These are phyloP conservation scores for Butyriboletus appendiculatus DNA, from an alignment of 1,284 basidiomycete species.

Conservation along the genomic window DNA sequence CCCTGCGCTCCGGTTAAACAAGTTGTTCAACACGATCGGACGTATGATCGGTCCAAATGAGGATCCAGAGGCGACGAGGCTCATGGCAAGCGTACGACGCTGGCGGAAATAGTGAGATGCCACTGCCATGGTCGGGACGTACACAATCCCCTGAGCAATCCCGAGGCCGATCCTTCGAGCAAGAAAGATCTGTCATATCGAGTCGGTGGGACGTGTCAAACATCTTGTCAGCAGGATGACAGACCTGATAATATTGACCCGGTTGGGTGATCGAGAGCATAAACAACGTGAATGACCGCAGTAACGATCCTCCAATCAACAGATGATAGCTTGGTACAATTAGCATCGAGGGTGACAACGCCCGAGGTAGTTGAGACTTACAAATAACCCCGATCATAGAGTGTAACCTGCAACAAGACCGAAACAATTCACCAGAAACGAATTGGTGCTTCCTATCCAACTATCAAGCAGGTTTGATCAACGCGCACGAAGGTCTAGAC, in stretches of 20 bases:
- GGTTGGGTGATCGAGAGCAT: slow-evolving; percentile 32
- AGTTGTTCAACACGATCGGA: slow-evolving; percentile 44
- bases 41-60: slow-evolving; percentile 36
- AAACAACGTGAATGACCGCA: slow-evolving; percentile 31
- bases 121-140: slow-evolving; percentile 34
- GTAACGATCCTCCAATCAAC: slow-evolving; percentile 26
- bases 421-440: slow-evolving; percentile 9
- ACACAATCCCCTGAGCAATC: slow-evolving; percentile 33
- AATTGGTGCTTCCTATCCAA: slow-evolving; percentile 35
- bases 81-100: slow-evolving; percentile 37
- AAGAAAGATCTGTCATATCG: slow-evolving; percentile 32
- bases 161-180: slow-evolving; percentile 37
- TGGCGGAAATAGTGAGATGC: slow-evolving; percentile 37
- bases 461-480: slow-evolving; percentile 14
- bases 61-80: slow-evolving; percentile 35
- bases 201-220: neutral
- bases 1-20: slow-evolving; percentile 33
- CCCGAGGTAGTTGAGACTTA: slow-evolving; percentile 11
- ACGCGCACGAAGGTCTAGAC: neutral
- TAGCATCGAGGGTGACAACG: neutral
- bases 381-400: slow-evolving; percentile 36
- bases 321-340: slow-evolving; percentile 27
- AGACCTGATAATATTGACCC: slow-evolving; percentile 30
- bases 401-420: slow-evolving; percentile 19
- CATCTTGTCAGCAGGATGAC: neutral